Evolutionary conservation across 371 early-diverging fungal genomes (phyloP).

Genomic region (Capniomyces stellatus): DNA sequence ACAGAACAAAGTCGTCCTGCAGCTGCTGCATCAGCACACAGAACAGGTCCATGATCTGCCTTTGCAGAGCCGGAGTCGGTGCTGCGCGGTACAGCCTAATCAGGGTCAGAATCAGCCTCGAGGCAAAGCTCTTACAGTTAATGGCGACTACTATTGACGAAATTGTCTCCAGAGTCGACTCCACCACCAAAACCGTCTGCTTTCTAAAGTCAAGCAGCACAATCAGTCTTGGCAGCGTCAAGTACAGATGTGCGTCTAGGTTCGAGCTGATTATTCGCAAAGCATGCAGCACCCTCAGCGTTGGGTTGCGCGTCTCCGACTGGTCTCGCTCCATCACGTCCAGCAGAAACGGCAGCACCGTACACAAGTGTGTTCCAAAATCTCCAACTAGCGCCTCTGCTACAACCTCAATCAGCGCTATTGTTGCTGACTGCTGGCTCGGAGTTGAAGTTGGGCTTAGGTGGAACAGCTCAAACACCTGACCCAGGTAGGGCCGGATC

Average conservation of each 20-base stretch:
- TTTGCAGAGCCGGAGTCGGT: constrained; percentile 34
- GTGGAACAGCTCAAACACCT: constrained; percentile 34
- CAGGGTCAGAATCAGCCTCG: constrained; percentile 79
- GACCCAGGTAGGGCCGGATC: constrained; percentile 34
- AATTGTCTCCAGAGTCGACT: constrained; percentile 57
- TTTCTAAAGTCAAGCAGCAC: constrained; percentile 59
- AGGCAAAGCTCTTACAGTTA: constrained; percentile 75
- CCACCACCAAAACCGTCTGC: constrained; percentile 41
- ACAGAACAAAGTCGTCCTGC: constrained; percentile 71
- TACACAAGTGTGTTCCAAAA: constrained; percentile 44
- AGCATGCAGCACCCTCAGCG: constrained; percentile 62
- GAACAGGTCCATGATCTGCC: constrained; percentile 61
- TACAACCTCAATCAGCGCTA: constrained; percentile 41
- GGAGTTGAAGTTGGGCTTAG: constrained; percentile 27
- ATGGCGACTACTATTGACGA: constrained; percentile 60
- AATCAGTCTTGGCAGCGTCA: constrained; percentile 79
- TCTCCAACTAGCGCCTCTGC: constrained; percentile 42
- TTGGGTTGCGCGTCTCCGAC: constrained; percentile 48
- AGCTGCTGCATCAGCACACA: constrained; percentile 72
- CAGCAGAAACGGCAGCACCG: constrained; percentile 65
- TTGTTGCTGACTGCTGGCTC: constrained; percentile 32
- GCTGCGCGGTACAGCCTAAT: constrained; percentile 46
- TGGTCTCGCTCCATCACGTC: constrained; percentile 62
- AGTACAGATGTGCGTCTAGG: constrained; percentile 83
- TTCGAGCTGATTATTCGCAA: constrained; percentile 72